Conservation (phyloP, 495 filamentous ascomycete genomes). For the Sphaerosporella brunnea region DNA sequence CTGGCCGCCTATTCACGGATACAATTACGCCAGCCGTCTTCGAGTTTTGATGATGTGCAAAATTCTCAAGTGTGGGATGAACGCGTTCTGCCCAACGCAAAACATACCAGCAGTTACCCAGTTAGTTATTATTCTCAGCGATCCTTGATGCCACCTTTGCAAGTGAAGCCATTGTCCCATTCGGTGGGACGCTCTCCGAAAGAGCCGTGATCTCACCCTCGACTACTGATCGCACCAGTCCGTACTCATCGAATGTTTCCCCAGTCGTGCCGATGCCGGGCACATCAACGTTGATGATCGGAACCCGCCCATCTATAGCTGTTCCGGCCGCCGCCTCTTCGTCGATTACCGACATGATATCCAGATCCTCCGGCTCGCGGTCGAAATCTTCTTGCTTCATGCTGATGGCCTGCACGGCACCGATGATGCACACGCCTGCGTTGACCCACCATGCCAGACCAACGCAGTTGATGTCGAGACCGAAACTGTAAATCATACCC, state of each 20-base stretch:
- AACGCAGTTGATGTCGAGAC: conserved; percentile 59
- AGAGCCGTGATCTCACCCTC: not conserved
- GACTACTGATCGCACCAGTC: not conserved
- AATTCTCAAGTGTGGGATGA: too few relatives aligned
- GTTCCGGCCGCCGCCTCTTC: conserved; percentile 7
- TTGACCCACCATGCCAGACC: conserved; percentile 87
- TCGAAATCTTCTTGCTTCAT: conserved; percentile 15
- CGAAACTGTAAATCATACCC: conserved; percentile 64
- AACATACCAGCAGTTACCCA: too few relatives aligned
- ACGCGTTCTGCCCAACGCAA: too few relatives aligned
- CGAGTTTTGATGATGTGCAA: too few relatives aligned
- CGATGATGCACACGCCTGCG: conserved; percentile 53
- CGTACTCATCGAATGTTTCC: conserved; percentile 2
- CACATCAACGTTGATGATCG: not conserved
- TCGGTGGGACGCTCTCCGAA: not conserved
- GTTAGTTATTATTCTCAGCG: not conserved
- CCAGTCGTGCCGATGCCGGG: not conserved
- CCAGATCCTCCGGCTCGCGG: conserved; percentile 11
- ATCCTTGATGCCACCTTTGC: not conserved
- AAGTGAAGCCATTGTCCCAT: not conserved
- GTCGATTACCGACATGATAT: conserved; percentile 9
- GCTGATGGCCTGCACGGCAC: conserved; percentile 33
- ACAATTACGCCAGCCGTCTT: too few relatives aligned
- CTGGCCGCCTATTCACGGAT: too few relatives aligned
- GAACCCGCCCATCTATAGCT: not conserved